Percentiles rank a stretch among this genome's conserved stretches.
These are phyloP conservation scores for Litchi chinensis DNA, from an alignment of 345 rosid species.

Conservation along the genomic window DNA sequence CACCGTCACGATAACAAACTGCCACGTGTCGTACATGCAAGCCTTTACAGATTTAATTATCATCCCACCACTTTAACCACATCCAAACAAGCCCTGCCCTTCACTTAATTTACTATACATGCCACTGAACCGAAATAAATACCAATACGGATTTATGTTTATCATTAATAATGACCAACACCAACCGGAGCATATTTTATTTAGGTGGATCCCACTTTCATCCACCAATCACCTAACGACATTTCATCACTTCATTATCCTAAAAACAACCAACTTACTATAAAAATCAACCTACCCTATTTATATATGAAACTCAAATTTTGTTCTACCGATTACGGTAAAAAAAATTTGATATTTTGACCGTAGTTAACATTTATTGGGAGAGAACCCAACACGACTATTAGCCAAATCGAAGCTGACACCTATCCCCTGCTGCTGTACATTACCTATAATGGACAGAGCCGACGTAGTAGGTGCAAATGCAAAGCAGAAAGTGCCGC, in stretches of 20 bases:
- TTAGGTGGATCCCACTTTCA: slow-evolving; percentile 25
- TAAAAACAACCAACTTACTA: not conserved
- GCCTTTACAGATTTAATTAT: not conserved
- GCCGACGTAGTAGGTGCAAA: slow-evolving; percentile 89
- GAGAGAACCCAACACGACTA: slow-evolving; percentile 62
- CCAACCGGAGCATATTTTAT: slow-evolving; percentile 13
- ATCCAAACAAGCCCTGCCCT: not conserved
- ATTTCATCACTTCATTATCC: not conserved
- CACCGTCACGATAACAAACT: not conserved
- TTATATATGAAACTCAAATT: not conserved
- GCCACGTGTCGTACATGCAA: slow-evolving; percentile 30
- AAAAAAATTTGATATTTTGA: not conserved
- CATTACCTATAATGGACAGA: slow-evolving; percentile 88
- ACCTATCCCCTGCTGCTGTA: slow-evolving; percentile 96
- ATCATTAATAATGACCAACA: not conserved
- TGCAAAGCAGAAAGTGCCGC: slow-evolving; percentile 88
- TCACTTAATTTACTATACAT: not conserved
- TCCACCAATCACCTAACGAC: not conserved
- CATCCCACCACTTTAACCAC: not conserved
- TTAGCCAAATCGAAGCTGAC: slow-evolving; percentile 76
- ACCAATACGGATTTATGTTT: not conserved
- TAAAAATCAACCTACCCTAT: not conserved
- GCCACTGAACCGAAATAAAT: not conserved
- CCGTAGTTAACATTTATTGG: slow-evolving; percentile 53
- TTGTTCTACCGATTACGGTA: slow-evolving; percentile 6